Percentiles rank a stretch among this genome's conserved stretches.
phyloP scores from a whole-genome alignment of 169 alveolate genomes.

The Toxoplasma gondii region DNA sequence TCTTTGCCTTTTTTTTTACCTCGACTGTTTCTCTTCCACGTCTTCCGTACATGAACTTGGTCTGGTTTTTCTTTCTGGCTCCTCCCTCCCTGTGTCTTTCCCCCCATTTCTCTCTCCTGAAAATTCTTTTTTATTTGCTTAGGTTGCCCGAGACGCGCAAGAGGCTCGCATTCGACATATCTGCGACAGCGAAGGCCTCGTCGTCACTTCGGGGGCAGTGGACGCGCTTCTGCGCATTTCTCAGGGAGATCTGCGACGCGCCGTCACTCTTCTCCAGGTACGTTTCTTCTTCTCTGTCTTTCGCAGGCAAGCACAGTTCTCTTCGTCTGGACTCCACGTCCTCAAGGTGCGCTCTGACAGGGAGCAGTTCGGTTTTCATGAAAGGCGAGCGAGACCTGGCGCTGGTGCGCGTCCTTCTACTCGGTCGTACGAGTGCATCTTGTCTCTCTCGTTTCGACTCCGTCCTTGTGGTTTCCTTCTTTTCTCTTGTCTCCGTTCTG shows the following conservation, averaged over 20 bases:
- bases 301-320: too few relatives aligned
- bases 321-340: too few relatives aligned
- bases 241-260: constrained; percentile 69
- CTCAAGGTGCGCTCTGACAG: too few relatives aligned
- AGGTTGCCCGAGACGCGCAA: constrained; percentile 59
- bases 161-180: constrained; percentile 28
- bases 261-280: constrained; percentile 70
- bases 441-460: too few relatives aligned
- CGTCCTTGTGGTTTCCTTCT: too few relatives aligned
- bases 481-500: too few relatives aligned
- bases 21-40: neutral
- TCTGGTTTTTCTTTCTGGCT: neutral
- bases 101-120: neutral
- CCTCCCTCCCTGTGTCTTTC: neutral
- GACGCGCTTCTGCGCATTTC: constrained; percentile 56
- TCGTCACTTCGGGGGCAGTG: constrained; percentile 26
- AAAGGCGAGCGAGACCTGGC: too few relatives aligned
- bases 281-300: neutral
- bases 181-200: constrained; percentile 43
- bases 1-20: neutral
- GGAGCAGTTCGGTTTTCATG: too few relatives aligned
- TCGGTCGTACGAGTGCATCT: too few relatives aligned
- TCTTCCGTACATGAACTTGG: neutral
- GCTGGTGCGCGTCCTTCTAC: too few relatives aligned
- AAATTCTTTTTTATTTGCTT: too few relatives aligned